Evolutionary conservation across 495 filamentous ascomycete genomes (phyloP).

Genomic region (Penicillium bialowiezense): DNA sequence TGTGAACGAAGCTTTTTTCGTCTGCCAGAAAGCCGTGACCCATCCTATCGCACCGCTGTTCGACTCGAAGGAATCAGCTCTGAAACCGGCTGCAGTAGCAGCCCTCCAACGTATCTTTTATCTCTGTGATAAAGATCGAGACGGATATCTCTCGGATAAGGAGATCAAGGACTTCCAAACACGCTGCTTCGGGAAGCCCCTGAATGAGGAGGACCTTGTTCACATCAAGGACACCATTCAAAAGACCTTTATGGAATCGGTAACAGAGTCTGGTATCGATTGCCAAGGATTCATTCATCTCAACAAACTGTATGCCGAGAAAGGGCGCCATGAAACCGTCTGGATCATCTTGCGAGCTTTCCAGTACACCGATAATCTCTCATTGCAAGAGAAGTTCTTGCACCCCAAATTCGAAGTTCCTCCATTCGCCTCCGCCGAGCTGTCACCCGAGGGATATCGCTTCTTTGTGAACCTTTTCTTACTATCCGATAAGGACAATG

Average conservation of each 20-base stretch:
- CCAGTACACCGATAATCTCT: conserved; percentile 92
- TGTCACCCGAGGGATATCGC: conserved; percentile 90
- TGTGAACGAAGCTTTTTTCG: conserved; percentile 94
- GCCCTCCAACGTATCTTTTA: conserved; percentile 91
- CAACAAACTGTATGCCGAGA: conserved; percentile 95
- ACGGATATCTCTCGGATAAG: conserved; percentile 86
- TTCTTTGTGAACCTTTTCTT: conserved; percentile 98
- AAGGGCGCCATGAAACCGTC: conserved; percentile 96
- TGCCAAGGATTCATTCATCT: conserved; percentile 79
- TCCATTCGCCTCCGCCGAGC: conserved; percentile 83
- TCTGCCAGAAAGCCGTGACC: conserved; percentile 98
- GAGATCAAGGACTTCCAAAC: conserved; percentile 89
- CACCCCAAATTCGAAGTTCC: conserved; percentile 93
- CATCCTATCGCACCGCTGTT: conserved; percentile 95
- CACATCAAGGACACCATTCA: conserved; percentile 85
- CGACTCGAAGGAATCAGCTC: conserved; percentile 84
- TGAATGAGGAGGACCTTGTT: conserved; percentile 73
- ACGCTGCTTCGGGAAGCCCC: conserved; percentile 83
- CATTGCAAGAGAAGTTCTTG: conserved; percentile 85
- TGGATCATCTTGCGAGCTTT: conserved; percentile 96
- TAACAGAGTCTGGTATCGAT: conserved; percentile 70
- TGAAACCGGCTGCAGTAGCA: conserved; percentile 85
- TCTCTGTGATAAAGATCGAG: conserved; percentile 92
- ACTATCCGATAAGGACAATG: conserved; percentile 93
- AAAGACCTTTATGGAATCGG: conserved; percentile 61